Evolutionary conservation across 2,329 filamentous ascomycete species (phyloP).

Genomic region (Apiospora kogelbergensis): DNA sequence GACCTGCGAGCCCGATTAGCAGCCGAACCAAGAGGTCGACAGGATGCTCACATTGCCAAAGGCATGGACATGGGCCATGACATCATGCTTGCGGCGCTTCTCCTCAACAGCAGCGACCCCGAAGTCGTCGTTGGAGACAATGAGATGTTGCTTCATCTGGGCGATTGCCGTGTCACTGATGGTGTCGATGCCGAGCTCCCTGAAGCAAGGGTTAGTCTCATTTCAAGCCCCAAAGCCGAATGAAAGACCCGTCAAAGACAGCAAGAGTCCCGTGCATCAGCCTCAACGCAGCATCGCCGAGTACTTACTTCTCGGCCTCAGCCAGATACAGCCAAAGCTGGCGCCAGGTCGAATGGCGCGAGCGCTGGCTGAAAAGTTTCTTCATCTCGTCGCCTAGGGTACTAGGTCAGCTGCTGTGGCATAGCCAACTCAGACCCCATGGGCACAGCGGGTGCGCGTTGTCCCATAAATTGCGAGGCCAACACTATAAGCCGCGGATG

Average conservation of each 20-base stretch:
- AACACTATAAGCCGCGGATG: neutral
- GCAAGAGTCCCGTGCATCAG: neutral
- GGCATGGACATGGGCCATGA: slow-evolving; percentile 70
- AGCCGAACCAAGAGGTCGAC: slow-evolving; percentile 7
- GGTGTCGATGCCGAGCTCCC: slow-evolving; percentile 68
- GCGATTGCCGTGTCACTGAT: slow-evolving; percentile 75
- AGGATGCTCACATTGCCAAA: slow-evolving; percentile 57
- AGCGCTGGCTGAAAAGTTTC: slow-evolving; percentile 75
- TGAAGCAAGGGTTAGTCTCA: neutral
- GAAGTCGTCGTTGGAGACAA: slow-evolving; percentile 78
- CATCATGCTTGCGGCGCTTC: slow-evolving; percentile 63
- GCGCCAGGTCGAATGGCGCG: slow-evolving; percentile 76
- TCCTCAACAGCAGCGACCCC: slow-evolving; percentile 74
- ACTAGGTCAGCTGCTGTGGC: neutral
- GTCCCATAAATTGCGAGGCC: neutral
- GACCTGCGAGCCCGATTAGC: neutral
- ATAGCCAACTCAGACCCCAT: neutral
- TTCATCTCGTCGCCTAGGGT: slow-evolving; percentile 60
- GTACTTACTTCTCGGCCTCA: slow-evolving; percentile 63
- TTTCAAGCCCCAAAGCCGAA: neutral
- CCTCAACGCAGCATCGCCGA: neutral
- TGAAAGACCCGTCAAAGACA: no score
- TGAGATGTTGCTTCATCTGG: slow-evolving; percentile 72
- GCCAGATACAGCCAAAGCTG: slow-evolving; percentile 84
- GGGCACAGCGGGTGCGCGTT: neutral